Percentiles rank a stretch among this genome's conserved stretches.
These are phyloP conservation scores for Cephalotrichum gorgonifer DNA, from an alignment of 2,329 filamentous ascomycete genomes.

Conservation along the genomic window DNA sequence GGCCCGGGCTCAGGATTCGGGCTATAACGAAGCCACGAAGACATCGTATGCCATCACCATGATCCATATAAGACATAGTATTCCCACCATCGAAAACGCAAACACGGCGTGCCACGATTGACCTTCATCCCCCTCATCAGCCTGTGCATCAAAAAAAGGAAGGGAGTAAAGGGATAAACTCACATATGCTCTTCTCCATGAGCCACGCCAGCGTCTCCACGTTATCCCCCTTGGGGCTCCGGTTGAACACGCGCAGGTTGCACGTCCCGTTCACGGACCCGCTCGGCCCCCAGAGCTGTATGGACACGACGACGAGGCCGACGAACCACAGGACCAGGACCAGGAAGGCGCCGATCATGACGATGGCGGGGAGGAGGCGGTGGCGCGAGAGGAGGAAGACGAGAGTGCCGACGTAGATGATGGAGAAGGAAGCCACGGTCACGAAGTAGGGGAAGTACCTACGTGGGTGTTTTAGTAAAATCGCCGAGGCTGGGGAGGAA, in stretches of 20 bases:
- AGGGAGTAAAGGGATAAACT: constrained; percentile 17
- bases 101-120: constrained; percentile 57
- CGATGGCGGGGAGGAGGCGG: constrained; percentile 49
- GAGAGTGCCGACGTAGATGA: constrained; percentile 56
- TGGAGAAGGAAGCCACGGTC: constrained; percentile 45
- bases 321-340: constrained; percentile 60
- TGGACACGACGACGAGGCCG: constrained; percentile 49
- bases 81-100: constrained; percentile 49
- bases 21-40: constrained; percentile 26
- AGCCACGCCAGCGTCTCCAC: constrained; percentile 51
- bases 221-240: constrained; percentile 37
- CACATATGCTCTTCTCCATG: constrained; percentile 53
- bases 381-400: constrained; percentile 53
- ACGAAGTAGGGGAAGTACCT: constrained; percentile 63
- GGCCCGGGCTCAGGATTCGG: too few relatives aligned
- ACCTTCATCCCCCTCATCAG: constrained; percentile 22
- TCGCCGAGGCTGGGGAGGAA: neutral
- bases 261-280: constrained; percentile 51
- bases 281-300: constrained; percentile 52
- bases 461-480: neutral
- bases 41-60: constrained; percentile 60
- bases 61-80: constrained; percentile 54
- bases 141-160: neutral
- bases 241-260: constrained; percentile 44
- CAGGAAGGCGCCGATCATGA: constrained; percentile 55